Evolutionary conservation across 1,284 basidiomycete species (phyloP), one percentile per base, ranked within the genome.

Genomic region (Fomitopsis schrenkii): DNA sequence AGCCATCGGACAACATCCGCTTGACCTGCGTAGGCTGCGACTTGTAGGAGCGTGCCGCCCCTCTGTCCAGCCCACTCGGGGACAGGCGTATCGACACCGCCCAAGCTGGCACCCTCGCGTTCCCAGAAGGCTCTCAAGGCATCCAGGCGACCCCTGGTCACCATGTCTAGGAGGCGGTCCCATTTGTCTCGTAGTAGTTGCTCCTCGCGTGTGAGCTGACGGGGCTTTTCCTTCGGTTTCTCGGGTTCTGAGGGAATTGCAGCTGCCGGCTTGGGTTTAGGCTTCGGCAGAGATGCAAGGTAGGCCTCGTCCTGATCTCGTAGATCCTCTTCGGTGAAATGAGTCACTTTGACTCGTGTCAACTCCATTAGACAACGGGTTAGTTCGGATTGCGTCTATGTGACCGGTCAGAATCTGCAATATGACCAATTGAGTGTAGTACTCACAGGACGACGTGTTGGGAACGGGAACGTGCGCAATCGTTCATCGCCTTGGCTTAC

Each of bases 381-480:
- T 30, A 98, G 83, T 74, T 99, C 97, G 26, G 93, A 86, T 78
- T 96, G 90, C 0, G 97, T 98, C 88, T 97, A 66, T 36, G 44
- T 52, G 5, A 59, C 41, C 41, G 28, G 50, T 69, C 41, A 68
- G 59, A 40, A 22, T 19, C 19, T 35, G 60, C 30, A 35, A 46
- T 6, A 9, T 0, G 22, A 9, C 57, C 42, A 48, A 30, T 35
- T 28, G 30, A 35, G n/a, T 28, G 48, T 44, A 40, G 33, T 5
- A 80, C 90, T 65, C 72, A 95, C 94, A 9, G 95, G 95, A 66
- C 95, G 83, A 35, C 94, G 87, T 2, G 95, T 98, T 5, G 94
- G 94, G 75, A 98, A 98, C 0, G 95, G 94, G 74, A 97, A 97
- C 0, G 88, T 91, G 55, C 95, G 85, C 38, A 98, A 77, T 48